These are phyloP conservation scores for Penicillium sp. DNA, from an alignment of 2,329 filamentous ascomycete species.

Conservation along the genomic window DNA sequence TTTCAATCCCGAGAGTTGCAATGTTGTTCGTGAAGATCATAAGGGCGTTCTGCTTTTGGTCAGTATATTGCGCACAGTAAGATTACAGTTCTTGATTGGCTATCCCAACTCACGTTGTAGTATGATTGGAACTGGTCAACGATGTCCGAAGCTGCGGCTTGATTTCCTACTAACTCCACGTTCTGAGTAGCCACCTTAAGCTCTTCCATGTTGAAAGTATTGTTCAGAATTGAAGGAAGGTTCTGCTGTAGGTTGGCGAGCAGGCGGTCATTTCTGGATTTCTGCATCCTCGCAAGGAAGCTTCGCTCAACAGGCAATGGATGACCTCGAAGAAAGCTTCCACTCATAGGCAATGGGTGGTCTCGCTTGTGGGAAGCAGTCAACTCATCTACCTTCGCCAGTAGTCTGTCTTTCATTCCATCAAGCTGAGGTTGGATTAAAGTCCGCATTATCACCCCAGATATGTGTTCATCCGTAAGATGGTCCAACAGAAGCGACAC, in stretches of 20 bases:
- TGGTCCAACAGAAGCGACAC: conserved; percentile 25
- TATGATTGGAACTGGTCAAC: conserved; percentile 27
- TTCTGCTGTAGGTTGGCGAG: neutral
- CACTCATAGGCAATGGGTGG: conserved; percentile 25
- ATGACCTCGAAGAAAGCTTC: neutral
- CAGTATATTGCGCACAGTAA: neutral
- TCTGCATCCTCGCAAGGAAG: conserved; percentile 9
- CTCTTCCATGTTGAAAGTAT: neutral
- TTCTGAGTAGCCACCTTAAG: neutral
- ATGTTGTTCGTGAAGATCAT: neutral
- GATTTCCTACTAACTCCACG: conserved; percentile 13
- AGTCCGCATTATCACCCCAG: conserved; percentile 14
- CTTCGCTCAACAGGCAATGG: neutral
- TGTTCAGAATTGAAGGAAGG: neutral
- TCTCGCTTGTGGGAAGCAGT: conserved; percentile 22
- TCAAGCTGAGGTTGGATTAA: conserved; percentile 29
- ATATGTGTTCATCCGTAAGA: conserved; percentile 26
- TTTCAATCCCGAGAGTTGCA: neutral
- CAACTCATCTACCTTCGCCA: conserved; percentile 28
- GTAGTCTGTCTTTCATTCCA: conserved; percentile 14
- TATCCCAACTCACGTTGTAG: conserved; percentile 21
- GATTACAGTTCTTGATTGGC: too few relatives aligned
- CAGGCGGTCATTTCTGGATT: conserved; percentile 10
- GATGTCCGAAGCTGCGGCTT: conserved; percentile 40
- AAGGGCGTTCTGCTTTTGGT: neutral